phyloP scores from a whole-genome alignment of 192 early-diverging fungal genomes.

The Ambispora gerdemannii region DNA sequence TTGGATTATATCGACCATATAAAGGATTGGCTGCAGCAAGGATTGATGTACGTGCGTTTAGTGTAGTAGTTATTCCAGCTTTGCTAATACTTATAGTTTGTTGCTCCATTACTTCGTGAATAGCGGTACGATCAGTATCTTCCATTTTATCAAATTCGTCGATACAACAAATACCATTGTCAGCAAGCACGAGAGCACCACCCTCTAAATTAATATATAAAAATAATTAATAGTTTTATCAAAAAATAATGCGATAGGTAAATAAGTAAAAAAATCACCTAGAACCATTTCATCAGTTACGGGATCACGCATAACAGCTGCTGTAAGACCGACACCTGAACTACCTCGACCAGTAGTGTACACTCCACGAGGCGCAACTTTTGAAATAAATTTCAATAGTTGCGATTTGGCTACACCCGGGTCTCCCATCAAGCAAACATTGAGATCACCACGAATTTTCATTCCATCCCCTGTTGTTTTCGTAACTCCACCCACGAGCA shows the following conservation, averaged over 20 bases:
- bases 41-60: slow-evolving; percentile 94
- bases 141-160: slow-evolving; percentile 99
- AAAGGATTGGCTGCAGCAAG: slow-evolving; percentile 96
- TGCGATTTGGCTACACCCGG: slow-evolving; percentile 98
- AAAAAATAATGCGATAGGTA: background rate
- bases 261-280: slow-evolving; percentile 34
- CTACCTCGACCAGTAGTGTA: slow-evolving; percentile 95
- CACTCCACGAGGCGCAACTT: slow-evolving; percentile 91
- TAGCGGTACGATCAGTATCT: slow-evolving; percentile 91
- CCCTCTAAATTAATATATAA: slow-evolving; percentile 59
- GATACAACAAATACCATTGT: slow-evolving; percentile 98
- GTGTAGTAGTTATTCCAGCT: slow-evolving; percentile 96
- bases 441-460: slow-evolving; percentile 96
- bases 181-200: slow-evolving; percentile 94
- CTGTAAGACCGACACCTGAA: slow-evolving; percentile 95
- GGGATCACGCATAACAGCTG: slow-evolving; percentile 89
- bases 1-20: slow-evolving; percentile 92
- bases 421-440: slow-evolving; percentile 97
- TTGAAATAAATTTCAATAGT: slow-evolving; percentile 89
- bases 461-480: slow-evolving; percentile 88
- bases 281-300: slow-evolving; percentile 94
- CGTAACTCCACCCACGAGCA: slow-evolving; percentile 76
- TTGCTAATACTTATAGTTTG: slow-evolving; percentile 98
- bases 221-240: background rate
- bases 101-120: slow-evolving; percentile 99